Evolutionary conservation across 331 rosid genomes (phyloP).

Genomic region (Phaseolus coccineus): DNA sequence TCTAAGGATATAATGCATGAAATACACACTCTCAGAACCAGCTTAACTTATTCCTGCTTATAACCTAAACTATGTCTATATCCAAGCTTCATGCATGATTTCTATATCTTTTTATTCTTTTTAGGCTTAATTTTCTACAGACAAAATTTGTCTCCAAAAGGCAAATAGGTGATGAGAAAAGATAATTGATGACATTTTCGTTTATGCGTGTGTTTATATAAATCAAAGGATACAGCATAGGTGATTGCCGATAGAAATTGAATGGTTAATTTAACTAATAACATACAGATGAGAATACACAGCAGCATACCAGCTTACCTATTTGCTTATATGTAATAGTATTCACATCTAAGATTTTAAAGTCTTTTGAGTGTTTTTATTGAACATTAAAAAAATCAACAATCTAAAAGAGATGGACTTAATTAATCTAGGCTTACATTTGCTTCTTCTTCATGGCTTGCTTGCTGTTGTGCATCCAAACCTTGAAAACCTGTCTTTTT

Average conservation of each 20-base stretch:
- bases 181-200: background rate
- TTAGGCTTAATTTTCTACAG: background rate
- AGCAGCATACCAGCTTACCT: conserved; percentile 29
- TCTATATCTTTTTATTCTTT: background rate
- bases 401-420: background rate
- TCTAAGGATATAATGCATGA: conserved; percentile 33
- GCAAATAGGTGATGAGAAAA: background rate
- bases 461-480: conserved; percentile 92
- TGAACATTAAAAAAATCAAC: background rate
- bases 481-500: conserved; percentile 76
- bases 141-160: too few species aligned
- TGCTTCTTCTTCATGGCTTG: conserved; percentile 78
- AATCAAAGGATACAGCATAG: background rate
- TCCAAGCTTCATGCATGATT: background rate
- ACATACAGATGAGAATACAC: background rate
- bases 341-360: conserved; percentile 36
- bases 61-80: too few species aligned
- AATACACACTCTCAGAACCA: background rate
- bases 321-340: background rate
- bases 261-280: conserved; percentile 1
- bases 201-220: background rate
- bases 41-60: background rate
- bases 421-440: conserved; percentile 49
- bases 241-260: conserved; percentile 13
- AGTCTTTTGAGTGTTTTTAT: background rate